A percentile compares a stretch with the other conserved stretches of the same genome.
Evolutionary conservation across 495 filamentous ascomycete species (phyloP).

Genomic region (Cenococcum geophilum): DNA sequence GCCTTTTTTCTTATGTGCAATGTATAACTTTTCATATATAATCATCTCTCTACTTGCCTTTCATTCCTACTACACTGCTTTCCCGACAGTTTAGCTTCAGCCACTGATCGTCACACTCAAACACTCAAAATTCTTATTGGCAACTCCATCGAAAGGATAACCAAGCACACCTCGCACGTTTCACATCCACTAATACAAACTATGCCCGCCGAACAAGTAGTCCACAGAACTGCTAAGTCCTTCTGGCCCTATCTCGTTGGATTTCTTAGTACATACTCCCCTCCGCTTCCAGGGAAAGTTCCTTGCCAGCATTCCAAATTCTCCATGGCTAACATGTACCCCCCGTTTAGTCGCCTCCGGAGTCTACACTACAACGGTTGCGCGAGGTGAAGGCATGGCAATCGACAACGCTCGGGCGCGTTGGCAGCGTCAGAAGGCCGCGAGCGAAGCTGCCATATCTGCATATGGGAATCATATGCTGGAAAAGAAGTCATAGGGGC

Average conservation of each 20-base stretch:
- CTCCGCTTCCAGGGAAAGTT: not conserved
- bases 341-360: not conserved
- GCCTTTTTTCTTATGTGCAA: not conserved
- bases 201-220: not conserved
- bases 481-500: not conserved
- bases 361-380: not conserved
- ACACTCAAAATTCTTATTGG: no score
- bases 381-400: not conserved
- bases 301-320: no score
- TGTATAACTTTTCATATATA: not conserved
- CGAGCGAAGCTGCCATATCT: not conserved
- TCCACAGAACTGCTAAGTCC: not conserved
- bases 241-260: not conserved
- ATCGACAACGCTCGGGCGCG: not conserved
- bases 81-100: no score
- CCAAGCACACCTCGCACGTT: not conserved
- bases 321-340: not conserved
- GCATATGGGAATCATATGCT: not conserved
- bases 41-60: not conserved
- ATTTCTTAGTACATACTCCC: not conserved
- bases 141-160: not conserved
- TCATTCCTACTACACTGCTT: not conserved
- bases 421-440: not conserved
- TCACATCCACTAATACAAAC: not conserved
- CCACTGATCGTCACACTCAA: no score